Percentiles rank a stretch among this genome's conserved stretches.
phyloP scores from a whole-genome alignment of 495 filamentous ascomycete species.

The Hypoxylon lenormandii region DNA sequence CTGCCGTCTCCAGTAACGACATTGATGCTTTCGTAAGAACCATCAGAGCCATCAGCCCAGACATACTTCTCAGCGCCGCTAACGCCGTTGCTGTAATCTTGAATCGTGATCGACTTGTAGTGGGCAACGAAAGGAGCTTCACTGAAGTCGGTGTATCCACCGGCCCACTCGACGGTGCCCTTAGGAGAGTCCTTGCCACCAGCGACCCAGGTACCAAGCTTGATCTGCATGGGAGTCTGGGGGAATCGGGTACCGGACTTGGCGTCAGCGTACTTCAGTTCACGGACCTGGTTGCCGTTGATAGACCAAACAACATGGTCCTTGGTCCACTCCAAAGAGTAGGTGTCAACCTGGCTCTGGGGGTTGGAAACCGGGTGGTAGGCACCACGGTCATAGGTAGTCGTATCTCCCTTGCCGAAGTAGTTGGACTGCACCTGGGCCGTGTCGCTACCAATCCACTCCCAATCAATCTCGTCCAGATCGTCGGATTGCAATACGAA shows the following conservation, averaged over 20 bases:
- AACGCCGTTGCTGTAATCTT: conserved; percentile 87
- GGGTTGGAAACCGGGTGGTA: conserved; percentile 72
- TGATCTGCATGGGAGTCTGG: conserved; percentile 89
- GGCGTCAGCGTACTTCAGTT: conserved; percentile 70
- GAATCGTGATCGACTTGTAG: conserved; percentile 80
- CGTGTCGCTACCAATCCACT: conserved; percentile 75
- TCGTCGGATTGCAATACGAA: conserved; percentile 90
- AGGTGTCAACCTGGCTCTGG: conserved; percentile 79
- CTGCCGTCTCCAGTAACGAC: conserved; percentile 76
- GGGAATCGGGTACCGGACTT: conserved; percentile 77
- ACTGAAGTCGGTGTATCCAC: conserved; percentile 79
- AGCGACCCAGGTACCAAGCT: conserved; percentile 87
- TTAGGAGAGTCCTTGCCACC: conserved; percentile 74
- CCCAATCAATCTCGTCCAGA: conserved; percentile 96
- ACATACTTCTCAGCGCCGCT: conserved; percentile 76
- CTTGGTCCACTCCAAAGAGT: conserved; percentile 86
- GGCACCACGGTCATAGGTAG: conserved; percentile 77
- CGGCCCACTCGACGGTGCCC: conserved; percentile 90
- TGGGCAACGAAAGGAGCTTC: conserved; percentile 84
- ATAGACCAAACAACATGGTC: conserved; percentile 84
- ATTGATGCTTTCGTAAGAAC: conserved; percentile 81
- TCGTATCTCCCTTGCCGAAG: conserved; percentile 90
- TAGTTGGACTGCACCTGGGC: conserved; percentile 86
- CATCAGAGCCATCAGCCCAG: conserved; percentile 75
- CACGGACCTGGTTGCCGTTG: conserved; percentile 76